Conservation (phyloP, 2,329 filamentous ascomycete species). For the Fusarium sp. region DNA sequence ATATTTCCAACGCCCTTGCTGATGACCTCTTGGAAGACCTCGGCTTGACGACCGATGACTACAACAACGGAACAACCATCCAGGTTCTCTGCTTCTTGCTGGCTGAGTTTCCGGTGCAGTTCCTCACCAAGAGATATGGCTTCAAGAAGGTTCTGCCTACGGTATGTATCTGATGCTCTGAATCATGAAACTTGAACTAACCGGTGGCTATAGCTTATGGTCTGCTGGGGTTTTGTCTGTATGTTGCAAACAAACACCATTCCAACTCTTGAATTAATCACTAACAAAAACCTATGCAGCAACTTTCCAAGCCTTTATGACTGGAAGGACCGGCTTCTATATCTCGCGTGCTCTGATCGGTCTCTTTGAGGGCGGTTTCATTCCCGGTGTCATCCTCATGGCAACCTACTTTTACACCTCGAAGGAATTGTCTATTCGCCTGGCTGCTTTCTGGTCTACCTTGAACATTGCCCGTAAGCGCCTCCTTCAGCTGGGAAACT, state of each 20-base stretch:
- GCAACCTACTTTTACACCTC: slow-evolving; percentile 79
- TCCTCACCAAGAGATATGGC: slow-evolving; percentile 67
- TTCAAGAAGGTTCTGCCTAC: slow-evolving; percentile 66
- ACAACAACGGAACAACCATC: slow-evolving; percentile 68
- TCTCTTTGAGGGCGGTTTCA: slow-evolving; percentile 66
- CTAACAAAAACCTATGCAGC: slow-evolving; percentile 42
- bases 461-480: slow-evolving; percentile 54
- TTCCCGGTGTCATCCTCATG: slow-evolving; percentile 71
- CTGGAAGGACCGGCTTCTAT: slow-evolving; percentile 59
- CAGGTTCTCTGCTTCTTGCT: slow-evolving; percentile 64
- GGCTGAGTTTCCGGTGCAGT: slow-evolving; percentile 68
- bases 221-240: slow-evolving; percentile 60
- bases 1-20: slow-evolving; percentile 69
- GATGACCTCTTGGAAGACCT: slow-evolving; percentile 70
- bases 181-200: not conserved
- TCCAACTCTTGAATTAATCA: slow-evolving; percentile 47
- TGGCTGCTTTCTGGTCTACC: slow-evolving; percentile 75
- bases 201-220: slow-evolving; percentile 53
- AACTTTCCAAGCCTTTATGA: slow-evolving; percentile 63
- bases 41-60: slow-evolving; percentile 60
- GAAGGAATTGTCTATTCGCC: slow-evolving; percentile 71
- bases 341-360: slow-evolving; percentile 64
- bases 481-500: slow-evolving; percentile 27
- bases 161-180: slow-evolving; percentile 21
- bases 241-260: slow-evolving; percentile 8